Evolutionary conservation across 2,329 filamentous ascomycete species (phyloP).

Genomic region (Fusarium sp.): DNA sequence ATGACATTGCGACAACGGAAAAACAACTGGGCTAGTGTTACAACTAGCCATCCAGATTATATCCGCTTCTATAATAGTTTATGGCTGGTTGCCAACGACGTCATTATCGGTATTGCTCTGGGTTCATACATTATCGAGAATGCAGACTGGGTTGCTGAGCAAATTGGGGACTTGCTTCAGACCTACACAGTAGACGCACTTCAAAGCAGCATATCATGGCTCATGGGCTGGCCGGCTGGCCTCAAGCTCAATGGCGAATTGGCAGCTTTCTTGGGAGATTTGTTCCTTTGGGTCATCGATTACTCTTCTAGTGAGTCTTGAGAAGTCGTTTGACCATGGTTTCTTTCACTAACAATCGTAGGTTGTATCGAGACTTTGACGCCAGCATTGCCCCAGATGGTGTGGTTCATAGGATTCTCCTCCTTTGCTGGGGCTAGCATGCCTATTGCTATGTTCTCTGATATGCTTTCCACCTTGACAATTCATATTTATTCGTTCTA

Average conservation of each 20-base stretch:
- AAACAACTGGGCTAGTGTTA: constrained; percentile 94
- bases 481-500: constrained; percentile 99
- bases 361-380: constrained; percentile 82
- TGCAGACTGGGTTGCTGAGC: constrained; percentile 82
- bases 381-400: constrained; percentile 84
- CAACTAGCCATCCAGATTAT: constrained; percentile 95
- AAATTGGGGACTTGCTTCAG: constrained; percentile 80
- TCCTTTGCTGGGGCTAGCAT: constrained; percentile 97
- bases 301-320: constrained; percentile 85
- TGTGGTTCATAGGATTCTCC: constrained; percentile 93
- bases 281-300: constrained; percentile 98
- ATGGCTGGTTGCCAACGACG: constrained; percentile 98
- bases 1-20: constrained; percentile 89
- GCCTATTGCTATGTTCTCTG: constrained; percentile 95
- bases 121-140: constrained; percentile 99
- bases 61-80: constrained; percentile 99
- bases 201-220: constrained; percentile 89
- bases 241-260: constrained; percentile 95
- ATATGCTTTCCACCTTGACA: constrained; percentile 90
- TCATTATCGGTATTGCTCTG: constrained; percentile 96
- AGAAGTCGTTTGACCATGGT: background rate
- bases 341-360: constrained; percentile 51
- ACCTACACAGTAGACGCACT: constrained; percentile 90
- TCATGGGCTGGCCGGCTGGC: constrained; percentile 95
- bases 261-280: constrained; percentile 90